Conservation (phyloP, 192 early-diverging fungal genomes). For the Glomus cerebriforme region DNA sequence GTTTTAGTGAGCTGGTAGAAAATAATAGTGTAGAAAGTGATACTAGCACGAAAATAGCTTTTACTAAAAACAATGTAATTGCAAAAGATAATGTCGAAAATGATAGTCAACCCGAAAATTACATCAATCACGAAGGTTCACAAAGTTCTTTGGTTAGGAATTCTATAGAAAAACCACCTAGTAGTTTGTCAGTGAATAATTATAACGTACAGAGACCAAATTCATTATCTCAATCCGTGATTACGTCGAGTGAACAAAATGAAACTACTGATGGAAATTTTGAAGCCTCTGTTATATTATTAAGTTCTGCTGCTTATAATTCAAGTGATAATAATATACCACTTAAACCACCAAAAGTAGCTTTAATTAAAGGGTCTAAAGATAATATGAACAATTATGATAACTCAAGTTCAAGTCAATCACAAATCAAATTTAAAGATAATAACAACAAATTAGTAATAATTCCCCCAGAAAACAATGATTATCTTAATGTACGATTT, state of each 20-base stretch:
- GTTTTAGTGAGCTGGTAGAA: neutral
- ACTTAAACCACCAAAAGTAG: neutral
- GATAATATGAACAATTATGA: neutral
- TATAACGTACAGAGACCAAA: too few species aligned
- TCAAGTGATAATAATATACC: neutral
- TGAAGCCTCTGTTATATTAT: too few species aligned
- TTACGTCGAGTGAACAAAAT: neutral
- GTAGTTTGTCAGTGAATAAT: neutral
- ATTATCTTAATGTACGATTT: neutral
- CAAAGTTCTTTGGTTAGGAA: neutral
- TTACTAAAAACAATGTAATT: neutral
- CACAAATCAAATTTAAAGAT: neutral
- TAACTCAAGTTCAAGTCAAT: neutral
- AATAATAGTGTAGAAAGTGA: neutral
- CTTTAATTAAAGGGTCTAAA: neutral
- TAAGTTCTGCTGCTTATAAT: neutral
- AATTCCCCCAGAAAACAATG: neutral
- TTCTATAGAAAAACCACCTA: neutral
- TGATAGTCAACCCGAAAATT: neutral
- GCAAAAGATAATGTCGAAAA: neutral
- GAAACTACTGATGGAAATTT: too few species aligned
- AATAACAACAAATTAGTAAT: neutral
- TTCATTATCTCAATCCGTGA: neutral
- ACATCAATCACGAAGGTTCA: neutral
- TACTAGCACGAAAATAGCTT: neutral